Conservation (phyloP, 140 eudicot genomes). For the Erigeron philadelphicus region DNA sequence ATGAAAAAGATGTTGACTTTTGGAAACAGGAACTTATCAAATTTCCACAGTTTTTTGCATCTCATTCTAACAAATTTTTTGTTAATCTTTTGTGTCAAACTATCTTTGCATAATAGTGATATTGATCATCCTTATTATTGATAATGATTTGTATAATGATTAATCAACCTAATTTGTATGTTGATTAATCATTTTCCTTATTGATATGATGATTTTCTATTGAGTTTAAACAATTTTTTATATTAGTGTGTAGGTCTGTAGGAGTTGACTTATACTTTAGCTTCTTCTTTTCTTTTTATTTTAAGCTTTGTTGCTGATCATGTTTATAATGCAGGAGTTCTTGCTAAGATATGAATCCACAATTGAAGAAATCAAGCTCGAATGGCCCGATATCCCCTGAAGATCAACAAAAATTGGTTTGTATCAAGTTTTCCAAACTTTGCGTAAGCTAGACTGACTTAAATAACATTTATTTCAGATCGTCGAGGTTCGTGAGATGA, state of each 20-base stretch:
- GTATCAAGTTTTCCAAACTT: neutral
- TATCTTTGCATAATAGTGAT: no score
- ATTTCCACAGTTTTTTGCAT: no score
- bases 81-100: no score
- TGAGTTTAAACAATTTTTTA: neutral
- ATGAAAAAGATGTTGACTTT: no score
- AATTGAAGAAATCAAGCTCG: slow-evolving; percentile 29
- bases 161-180: no score
- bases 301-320: neutral
- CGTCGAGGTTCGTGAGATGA: slow-evolving; percentile 52
- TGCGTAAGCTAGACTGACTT: neutral
- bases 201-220: no score
- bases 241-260: neutral
- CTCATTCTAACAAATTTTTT: no score
- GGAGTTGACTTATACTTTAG: neutral
- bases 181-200: no score
- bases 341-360: slow-evolving; percentile 38
- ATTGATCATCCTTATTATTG: neutral
- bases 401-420: slow-evolving; percentile 43
- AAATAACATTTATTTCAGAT: slow-evolving; percentile 44
- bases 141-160: no score
- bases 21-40: no score
- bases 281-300: neutral
- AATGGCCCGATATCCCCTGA: slow-evolving; percentile 34
- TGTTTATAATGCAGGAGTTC: slow-evolving; percentile 13